Evolutionary conservation across 352 stramenopile species (phyloP).

Genomic region (Globisporangium nagaii): DNA sequence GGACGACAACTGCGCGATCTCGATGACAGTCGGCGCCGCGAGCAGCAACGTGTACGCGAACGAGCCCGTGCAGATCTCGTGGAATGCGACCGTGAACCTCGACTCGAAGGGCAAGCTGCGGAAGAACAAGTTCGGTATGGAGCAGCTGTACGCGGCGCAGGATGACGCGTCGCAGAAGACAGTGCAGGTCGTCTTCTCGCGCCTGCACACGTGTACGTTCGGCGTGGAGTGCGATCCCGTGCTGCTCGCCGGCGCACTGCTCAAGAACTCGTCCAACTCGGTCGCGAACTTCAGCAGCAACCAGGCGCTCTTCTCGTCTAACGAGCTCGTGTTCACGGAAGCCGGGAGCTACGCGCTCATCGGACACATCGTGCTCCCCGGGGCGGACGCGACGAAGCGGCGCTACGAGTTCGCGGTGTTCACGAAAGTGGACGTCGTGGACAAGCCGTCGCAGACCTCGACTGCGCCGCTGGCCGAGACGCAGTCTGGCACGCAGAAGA

Average conservation of each 20-base stretch:
- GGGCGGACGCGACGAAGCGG: conserved; percentile 25
- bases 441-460: conserved; percentile 18
- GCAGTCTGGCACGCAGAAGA: conserved; percentile 1
- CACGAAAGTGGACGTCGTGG: conserved; percentile 33
- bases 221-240: conserved; percentile 55
- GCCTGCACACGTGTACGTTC: conserved; percentile 39
- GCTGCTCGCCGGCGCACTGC: conserved; percentile 27
- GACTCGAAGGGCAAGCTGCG: conserved; percentile 23
- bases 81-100: conserved; percentile 53
- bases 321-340: conserved; percentile 42
- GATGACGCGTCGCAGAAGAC: conserved; percentile 50
- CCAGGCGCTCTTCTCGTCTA: conserved; percentile 41
- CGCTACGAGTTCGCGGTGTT: conserved; percentile 71
- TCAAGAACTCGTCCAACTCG: conserved; percentile 42
- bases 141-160: conserved; percentile 30
- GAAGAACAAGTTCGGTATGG: conserved; percentile 43
- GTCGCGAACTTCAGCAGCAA: conserved; percentile 50
- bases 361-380: conserved; percentile 59
- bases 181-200: conserved; percentile 51
- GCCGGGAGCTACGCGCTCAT: conserved; percentile 48
- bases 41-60: conserved; percentile 42
- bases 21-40: conserved; percentile 37
- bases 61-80: conserved; percentile 54
- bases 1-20: conserved; percentile 43
- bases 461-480: conserved; percentile 18